phyloP scores from a whole-genome alignment of 2,329 filamentous ascomycete species.

The Pseudogymnoascus sp. region DNA sequence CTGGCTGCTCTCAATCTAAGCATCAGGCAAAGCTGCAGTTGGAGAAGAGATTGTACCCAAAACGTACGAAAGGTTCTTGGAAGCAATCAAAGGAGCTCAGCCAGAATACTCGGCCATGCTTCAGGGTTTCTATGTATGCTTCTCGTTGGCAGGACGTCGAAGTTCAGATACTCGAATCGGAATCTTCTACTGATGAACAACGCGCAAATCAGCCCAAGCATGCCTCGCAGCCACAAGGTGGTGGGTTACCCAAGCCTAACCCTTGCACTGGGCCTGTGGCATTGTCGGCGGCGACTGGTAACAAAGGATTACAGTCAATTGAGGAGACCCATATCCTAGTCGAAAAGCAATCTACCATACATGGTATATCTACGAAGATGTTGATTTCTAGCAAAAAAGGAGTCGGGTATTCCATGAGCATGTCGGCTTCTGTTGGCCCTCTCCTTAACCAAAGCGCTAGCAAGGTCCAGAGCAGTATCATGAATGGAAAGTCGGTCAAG shows the following conservation, averaged over 20 bases:
- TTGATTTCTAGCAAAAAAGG: not conserved
- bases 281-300: not conserved
- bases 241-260: not conserved
- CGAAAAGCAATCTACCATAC: not conserved
- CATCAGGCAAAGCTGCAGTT: conserved; percentile 7
- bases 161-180: not conserved
- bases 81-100: not conserved
- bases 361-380: not conserved
- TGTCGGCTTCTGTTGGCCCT: not conserved
- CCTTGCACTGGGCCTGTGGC: not conserved
- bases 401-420: not conserved
- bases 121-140: not conserved
- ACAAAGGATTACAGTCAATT: not conserved
- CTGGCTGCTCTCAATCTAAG: not conserved
- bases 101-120: not conserved
- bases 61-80: not conserved
- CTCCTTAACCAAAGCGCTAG: not conserved
- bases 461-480: not conserved
- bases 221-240: not conserved
- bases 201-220: not conserved
- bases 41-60: conserved; percentile 2
- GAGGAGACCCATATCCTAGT: not conserved
- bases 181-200: not conserved
- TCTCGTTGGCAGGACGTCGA: conserved; percentile 4
- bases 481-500: not conserved